These are phyloP conservation scores for Ceratocystiopsis sp. DNA, from an alignment of 2,329 filamentous ascomycete genomes.

Conservation along the genomic window DNA sequence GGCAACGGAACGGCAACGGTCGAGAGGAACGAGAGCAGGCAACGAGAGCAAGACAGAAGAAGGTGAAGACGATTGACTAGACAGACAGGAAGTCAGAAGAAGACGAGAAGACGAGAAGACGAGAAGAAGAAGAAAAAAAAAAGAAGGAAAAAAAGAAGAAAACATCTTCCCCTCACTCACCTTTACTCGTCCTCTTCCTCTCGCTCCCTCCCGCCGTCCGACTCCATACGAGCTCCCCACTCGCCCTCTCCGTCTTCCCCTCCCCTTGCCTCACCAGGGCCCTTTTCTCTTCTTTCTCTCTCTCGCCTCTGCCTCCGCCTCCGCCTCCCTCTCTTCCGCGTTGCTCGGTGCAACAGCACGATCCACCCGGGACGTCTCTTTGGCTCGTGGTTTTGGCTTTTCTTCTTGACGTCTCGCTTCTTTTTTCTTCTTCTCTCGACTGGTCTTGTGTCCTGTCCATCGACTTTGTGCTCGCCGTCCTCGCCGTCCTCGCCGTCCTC, in stretches of 20 bases:
- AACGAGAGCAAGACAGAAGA: too few species aligned
- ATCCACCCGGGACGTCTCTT: constrained; percentile 1
- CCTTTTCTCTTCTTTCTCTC: not conserved
- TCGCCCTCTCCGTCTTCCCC: too few species aligned
- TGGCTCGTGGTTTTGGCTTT: not conserved
- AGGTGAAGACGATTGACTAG: too few species aligned
- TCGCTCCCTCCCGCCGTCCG: not conserved
- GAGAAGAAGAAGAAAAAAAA: not conserved
- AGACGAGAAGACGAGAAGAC: not conserved
- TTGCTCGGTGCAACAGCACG: constrained; percentile 9
- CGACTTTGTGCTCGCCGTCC: too few species aligned
- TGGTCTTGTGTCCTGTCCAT: not conserved
- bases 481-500: not conserved
- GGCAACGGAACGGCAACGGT: too few species aligned
- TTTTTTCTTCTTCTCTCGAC: not conserved
- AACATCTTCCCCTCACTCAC: not conserved
- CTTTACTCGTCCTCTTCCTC: too few species aligned
- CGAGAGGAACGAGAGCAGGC: too few species aligned
- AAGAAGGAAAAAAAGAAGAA: not conserved
- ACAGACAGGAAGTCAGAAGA: not conserved
- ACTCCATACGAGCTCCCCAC: not conserved
- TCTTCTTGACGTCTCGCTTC: not conserved
- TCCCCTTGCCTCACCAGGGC: too few species aligned
- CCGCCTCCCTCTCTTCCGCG: not conserved
- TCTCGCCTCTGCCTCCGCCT: not conserved